Evolutionary conservation across 176 grass and related monocot genomes (phyloP), one percentile per base, ranked within the genome.

Genomic region (Rhynchospora breviuscula): DNA sequence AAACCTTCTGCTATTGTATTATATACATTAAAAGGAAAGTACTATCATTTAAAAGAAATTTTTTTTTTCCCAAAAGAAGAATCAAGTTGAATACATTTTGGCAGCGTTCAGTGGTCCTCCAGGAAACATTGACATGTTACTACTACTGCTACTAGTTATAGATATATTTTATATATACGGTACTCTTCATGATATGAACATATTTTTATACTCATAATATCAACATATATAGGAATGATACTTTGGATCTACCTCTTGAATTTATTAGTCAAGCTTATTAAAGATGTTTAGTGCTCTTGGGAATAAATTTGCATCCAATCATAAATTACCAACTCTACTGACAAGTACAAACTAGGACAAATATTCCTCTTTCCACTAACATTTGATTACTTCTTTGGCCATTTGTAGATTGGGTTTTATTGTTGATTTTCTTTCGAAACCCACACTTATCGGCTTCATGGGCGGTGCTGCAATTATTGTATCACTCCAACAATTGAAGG

Each of bases 401-500:
- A 35, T 40, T 4, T 40, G 35, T 46, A 90, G 97, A 64, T 82
- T 99, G 29, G 97, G 97, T 0, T 96, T 99, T 81, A 90, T 99
- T 79, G 91, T 99, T 10, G 97, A 99, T 78, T 99, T 99, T 78
- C 66, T 99, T n/a, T 99, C 97, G 18, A 99, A 93, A 89, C 80
- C 93, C 7, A 99, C 97, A 58, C 85, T 96, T 8, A 89, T 86
- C 0, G 97, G 97, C 4, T 99, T 93, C 88, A 99, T 99, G 97
- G 97, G 93, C 65, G 91, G 97, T 44, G 93, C 97, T 25, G 97
- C 97, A n/a, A 64, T 99, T 35, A 92, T 96, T 68, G 97, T 99
- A 23, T 99, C 97, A 15, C 93, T 99, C 58, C 97, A 99, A 84
- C 97, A 99, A 87, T 90, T 99, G 49, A 99, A 96, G 83, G 93